phyloP scores from a whole-genome alignment of 2,329 filamentous ascomycete genomes.

The Ophiostoma ips region DNA sequence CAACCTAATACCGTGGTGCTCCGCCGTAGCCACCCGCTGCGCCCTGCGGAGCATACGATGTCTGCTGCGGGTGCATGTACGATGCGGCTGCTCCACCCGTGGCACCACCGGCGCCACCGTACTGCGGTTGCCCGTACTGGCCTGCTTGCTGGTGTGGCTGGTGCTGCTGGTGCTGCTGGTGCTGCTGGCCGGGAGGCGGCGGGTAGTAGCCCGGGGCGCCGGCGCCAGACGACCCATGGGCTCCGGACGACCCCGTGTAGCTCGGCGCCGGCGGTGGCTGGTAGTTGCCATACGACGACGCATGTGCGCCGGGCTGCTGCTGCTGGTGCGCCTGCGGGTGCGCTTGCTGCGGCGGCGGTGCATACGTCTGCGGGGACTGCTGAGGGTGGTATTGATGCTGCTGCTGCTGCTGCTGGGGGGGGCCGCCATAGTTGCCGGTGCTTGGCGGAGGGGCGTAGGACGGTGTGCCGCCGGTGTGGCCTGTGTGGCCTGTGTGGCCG shows the following conservation, averaged over 20 bases:
- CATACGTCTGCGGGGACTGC: slow-evolving; percentile 4
- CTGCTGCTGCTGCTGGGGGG: background rate
- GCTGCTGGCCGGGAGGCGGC: slow-evolving; percentile 6
- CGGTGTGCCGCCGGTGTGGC: too few species aligned
- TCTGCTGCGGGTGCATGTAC: slow-evolving; percentile 5
- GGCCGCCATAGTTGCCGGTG: background rate
- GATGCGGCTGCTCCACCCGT: slow-evolving; percentile 2
- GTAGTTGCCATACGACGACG: slow-evolving; percentile 2
- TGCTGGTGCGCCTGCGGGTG: background rate
- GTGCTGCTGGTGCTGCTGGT: background rate
- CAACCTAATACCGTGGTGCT: slow-evolving; percentile 7
- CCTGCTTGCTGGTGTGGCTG: background rate
- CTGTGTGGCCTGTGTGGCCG: background rate
- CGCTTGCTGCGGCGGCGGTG: slow-evolving; percentile 4
- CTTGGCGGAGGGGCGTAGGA: slow-evolving; percentile 4
- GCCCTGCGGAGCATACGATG: slow-evolving; percentile 1
- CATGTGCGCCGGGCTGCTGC: background rate
- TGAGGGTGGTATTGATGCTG: slow-evolving; percentile 6
- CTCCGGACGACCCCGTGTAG: slow-evolving; percentile 9
- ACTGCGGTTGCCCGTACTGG: slow-evolving; percentile 7
- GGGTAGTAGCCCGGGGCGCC: slow-evolving; percentile 11
- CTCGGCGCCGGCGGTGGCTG: slow-evolving; percentile 2
- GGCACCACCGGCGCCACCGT: background rate
- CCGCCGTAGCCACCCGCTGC: background rate
- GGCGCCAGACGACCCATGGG: slow-evolving; percentile 16